Conservation (phyloP, 768 basidiomycete genomes). For the Tulasnella sp. region DNA sequence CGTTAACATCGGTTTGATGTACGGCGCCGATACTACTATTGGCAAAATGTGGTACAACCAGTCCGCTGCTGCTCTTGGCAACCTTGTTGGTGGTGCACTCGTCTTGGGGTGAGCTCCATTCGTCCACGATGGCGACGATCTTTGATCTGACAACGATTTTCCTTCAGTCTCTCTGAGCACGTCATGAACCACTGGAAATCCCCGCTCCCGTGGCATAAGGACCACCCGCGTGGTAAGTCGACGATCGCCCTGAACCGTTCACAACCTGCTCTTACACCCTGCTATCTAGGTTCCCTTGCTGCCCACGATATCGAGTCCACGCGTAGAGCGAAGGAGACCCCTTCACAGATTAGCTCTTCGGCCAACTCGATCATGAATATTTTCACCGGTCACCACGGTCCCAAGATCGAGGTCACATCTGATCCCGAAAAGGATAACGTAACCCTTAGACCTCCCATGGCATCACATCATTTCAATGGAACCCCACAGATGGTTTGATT, state of each 20-base stretch:
- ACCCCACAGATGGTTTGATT: not conserved
- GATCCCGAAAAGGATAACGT: not conserved
- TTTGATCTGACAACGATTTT: not conserved
- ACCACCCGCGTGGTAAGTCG: constrained; percentile 14
- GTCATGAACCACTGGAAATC: constrained; percentile 24
- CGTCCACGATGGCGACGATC: not conserved
- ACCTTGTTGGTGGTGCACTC: constrained; percentile 29
- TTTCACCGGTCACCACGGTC: not conserved
- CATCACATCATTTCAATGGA: not conserved
- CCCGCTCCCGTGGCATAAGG: constrained; percentile 15
- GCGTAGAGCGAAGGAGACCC: constrained; percentile 5
- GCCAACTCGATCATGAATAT: constrained; percentile 8
- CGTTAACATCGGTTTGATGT: constrained; percentile 29
- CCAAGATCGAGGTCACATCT: not conserved
- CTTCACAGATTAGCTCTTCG: not conserved
- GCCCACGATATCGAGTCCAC: constrained; percentile 18
- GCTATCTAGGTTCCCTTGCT: constrained; percentile 5
- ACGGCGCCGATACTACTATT: constrained; percentile 28
- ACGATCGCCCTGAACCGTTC: not conserved
- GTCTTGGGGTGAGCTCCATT: constrained; percentile 25
- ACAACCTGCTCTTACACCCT: not conserved
- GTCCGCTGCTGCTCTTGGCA: constrained; percentile 30
- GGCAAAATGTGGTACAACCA: constrained; percentile 30
- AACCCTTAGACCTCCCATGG: not conserved
- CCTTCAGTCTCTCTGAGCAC: constrained; percentile 7